Conservation (phyloP, 2,329 filamentous ascomycete genomes). For the Helminthosporium solani region DNA sequence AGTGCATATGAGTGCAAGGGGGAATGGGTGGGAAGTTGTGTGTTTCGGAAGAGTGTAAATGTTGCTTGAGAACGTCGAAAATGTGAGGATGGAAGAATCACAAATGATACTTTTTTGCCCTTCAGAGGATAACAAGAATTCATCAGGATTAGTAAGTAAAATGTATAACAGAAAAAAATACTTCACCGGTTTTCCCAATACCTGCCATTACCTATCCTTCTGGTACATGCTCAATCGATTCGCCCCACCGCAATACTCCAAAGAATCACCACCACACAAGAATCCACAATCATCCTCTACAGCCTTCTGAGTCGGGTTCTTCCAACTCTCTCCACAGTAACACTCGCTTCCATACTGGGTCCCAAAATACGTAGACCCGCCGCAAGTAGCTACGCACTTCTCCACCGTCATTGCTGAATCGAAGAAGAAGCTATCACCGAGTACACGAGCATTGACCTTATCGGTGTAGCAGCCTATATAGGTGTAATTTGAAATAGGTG, state of each 20-base stretch:
- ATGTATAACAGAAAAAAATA: no score
- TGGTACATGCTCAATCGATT: slow-evolving; percentile 41
- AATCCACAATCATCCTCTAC: slow-evolving; percentile 20
- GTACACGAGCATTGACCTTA: slow-evolving; percentile 14
- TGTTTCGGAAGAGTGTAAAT: slow-evolving; percentile 19
- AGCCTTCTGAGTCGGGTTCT: slow-evolving; percentile 9
- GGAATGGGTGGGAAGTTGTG: slow-evolving; percentile 35
- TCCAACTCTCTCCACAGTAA: slow-evolving; percentile 18
- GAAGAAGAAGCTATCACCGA: slow-evolving; percentile 4
- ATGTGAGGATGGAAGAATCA: no score
- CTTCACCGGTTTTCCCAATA: neutral
- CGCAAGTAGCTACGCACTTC: slow-evolving; percentile 14
- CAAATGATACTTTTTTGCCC: no score
- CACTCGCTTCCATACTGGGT: slow-evolving; percentile 21
- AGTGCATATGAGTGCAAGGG: slow-evolving; percentile 34
- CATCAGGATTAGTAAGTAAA: no score
- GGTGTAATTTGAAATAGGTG: slow-evolving; percentile 13
- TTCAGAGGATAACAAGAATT: no score
- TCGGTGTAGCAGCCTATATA: slow-evolving; percentile 28
- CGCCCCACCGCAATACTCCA: slow-evolving; percentile 21
- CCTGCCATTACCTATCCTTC: neutral
- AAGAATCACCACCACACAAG: slow-evolving; percentile 15
- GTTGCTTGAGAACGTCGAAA: no score
- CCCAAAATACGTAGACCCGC: slow-evolving; percentile 14
- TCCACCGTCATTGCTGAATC: slow-evolving; percentile 16